Evolutionary conservation across 2,329 filamentous ascomycete genomes (phyloP).

Genomic region (Calonectria pseudoturangicola): DNA sequence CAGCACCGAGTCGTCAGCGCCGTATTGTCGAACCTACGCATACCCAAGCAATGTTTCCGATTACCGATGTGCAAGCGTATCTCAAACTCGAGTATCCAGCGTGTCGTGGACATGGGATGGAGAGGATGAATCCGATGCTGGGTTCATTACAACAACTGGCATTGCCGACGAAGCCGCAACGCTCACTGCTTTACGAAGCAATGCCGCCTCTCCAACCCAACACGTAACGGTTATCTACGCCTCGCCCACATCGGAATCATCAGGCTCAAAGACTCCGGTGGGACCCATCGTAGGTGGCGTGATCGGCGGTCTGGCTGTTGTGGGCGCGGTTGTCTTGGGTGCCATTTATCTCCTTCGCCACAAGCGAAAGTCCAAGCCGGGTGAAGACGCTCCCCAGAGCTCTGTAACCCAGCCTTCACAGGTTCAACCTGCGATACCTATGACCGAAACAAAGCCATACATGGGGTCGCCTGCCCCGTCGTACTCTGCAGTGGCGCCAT

Average conservation of each 20-base stretch:
- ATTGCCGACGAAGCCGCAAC: neutral
- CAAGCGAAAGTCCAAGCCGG: neutral
- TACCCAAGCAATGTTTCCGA: conserved; percentile 5
- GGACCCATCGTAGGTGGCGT: neutral
- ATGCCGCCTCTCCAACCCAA: neutral
- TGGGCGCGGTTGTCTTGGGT: neutral
- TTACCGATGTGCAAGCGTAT: neutral
- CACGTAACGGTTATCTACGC: no score
- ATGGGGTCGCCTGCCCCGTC: neutral
- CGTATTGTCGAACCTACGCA: conserved; percentile 6
- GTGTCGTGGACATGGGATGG: conserved; percentile 5
- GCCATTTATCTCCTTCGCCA: conserved; percentile 1
- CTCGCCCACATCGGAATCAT: neutral
- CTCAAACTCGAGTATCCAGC: conserved; percentile 1
- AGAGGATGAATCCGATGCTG: neutral
- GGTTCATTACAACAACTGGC: neutral
- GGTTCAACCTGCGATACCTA: neutral
- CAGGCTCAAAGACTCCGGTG: neutral
- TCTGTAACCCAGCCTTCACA: neutral
- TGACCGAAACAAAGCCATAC: neutral
- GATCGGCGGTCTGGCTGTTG: neutral
- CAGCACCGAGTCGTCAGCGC: neutral
- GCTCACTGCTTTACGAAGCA: neutral
- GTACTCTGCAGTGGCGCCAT: neutral
- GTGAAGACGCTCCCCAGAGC: neutral